Evolutionary conservation across 2,329 filamentous ascomycete species (phyloP).

Genomic region (Talaromyces sp.): DNA sequence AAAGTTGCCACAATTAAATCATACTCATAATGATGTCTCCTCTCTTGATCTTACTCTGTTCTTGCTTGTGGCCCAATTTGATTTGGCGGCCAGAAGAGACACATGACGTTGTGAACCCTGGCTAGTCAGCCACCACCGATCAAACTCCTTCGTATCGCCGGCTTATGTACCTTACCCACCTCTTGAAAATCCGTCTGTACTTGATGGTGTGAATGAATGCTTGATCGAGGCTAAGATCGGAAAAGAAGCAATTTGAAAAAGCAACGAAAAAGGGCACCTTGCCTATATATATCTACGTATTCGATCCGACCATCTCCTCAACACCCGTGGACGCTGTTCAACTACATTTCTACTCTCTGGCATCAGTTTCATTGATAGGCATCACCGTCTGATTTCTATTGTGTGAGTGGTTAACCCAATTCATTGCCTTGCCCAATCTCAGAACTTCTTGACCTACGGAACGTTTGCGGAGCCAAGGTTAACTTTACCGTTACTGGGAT

Average conservation of each 20-base stretch:
- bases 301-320: background rate
- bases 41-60: background rate
- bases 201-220: background rate
- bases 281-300: background rate
- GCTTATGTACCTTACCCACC: background rate
- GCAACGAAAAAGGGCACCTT: background rate
- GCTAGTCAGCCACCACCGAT: background rate
- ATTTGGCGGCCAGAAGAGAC: background rate
- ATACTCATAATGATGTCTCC: background rate
- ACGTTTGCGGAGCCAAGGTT: conserved; percentile 5
- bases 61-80: background rate
- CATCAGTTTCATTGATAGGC: background rate
- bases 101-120: conserved; percentile 1
- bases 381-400: background rate
- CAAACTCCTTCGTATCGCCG: background rate
- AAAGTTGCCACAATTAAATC: background rate
- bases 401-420: background rate
- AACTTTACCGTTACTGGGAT: conserved; percentile 7
- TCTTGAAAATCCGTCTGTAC: background rate
- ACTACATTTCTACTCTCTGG: background rate
- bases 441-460: conserved; percentile 1
- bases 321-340: background rate
- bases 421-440: background rate
- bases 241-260: background rate
- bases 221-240: background rate